A percentile compares a stretch with the other conserved stretches of the same genome.
Evolutionary conservation across 441 rosid genomes (phyloP).

Genomic region (Gossypium schwendimanii): DNA sequence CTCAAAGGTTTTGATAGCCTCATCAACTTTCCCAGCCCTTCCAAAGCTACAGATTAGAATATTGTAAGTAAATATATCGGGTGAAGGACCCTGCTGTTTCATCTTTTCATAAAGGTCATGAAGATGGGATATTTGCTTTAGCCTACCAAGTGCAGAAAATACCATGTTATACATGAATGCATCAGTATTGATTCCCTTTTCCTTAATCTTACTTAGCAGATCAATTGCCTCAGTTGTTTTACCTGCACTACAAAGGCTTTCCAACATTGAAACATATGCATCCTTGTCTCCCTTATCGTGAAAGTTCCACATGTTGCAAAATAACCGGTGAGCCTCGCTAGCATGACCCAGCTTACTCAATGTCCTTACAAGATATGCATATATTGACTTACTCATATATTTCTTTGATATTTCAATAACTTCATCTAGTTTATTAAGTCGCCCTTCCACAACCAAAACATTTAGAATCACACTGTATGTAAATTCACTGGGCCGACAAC

Average conservation of each 20-base stretch:
- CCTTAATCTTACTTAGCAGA: slow-evolving; percentile 57
- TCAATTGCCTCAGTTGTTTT: slow-evolving; percentile 83
- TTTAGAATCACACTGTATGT: slow-evolving; percentile 61
- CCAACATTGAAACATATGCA: slow-evolving; percentile 66
- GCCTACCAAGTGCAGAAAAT: slow-evolving; percentile 63
- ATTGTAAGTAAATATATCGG: slow-evolving; percentile 74
- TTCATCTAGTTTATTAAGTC: slow-evolving; percentile 60
- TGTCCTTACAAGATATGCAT: slow-evolving; percentile 67
- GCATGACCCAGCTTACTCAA: slow-evolving; percentile 68
- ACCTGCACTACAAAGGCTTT: slow-evolving; percentile 64
- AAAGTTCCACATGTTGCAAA: slow-evolving; percentile 87
- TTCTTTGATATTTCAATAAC: slow-evolving; percentile 57
- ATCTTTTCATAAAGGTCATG: slow-evolving; percentile 68
- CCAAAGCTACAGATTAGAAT: slow-evolving; percentile 79
- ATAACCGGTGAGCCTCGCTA: slow-evolving; percentile 77
- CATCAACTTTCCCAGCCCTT: slow-evolving; percentile 58
- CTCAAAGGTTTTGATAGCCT: slow-evolving; percentile 63
- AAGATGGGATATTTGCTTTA: slow-evolving; percentile 60
- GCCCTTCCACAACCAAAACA: slow-evolving; percentile 65
- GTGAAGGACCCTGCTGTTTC: slow-evolving; percentile 65
- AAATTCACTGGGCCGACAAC: slow-evolving; percentile 68
- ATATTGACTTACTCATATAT: slow-evolving; percentile 47
- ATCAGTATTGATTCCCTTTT: slow-evolving; percentile 59
- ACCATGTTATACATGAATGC: slow-evolving; percentile 75
- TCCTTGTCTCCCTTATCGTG: slow-evolving; percentile 75